A percentile compares a stretch with the other conserved stretches of the same genome.
Evolutionary conservation across 345 rosid genomes (phyloP).

Genomic region (Corymbia maculata): DNA sequence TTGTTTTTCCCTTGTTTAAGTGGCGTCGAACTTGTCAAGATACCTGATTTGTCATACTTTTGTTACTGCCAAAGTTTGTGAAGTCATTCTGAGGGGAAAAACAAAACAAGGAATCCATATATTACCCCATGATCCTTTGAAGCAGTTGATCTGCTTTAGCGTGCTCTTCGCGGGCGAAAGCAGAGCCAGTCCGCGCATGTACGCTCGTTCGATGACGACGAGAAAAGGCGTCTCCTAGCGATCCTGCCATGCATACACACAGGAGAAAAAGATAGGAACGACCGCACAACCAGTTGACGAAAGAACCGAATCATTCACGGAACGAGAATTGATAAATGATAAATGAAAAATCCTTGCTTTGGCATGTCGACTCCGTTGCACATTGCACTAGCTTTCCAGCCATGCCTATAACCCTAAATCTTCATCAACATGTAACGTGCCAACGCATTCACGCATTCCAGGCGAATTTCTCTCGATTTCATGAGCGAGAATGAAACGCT

Average conservation of each 20-base stretch:
- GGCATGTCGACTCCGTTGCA: neutral
- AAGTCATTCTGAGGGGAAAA: neutral
- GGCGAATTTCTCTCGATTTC: neutral
- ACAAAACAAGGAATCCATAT: neutral
- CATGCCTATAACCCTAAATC: neutral
- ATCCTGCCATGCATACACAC: neutral
- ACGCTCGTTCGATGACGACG: neutral
- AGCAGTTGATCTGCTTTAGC: constrained; percentile 14
- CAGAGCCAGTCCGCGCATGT: constrained; percentile 19
- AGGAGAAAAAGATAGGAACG: neutral
- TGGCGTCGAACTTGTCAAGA: constrained; percentile 27
- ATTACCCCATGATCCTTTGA: constrained; percentile 29
- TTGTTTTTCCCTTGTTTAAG: constrained; percentile 18
- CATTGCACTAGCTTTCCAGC: neutral
- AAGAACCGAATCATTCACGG: neutral
- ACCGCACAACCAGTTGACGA: neutral
- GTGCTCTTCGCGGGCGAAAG: constrained; percentile 14
- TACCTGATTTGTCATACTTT: constrained; percentile 9
- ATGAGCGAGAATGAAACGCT: neutral
- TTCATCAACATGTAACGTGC: neutral
- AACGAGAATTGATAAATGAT: neutral
- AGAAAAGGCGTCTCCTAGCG: neutral
- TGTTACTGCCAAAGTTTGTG: neutral
- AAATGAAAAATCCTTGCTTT: neutral
- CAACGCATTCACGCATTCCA: neutral